Evolutionary conservation across 495 filamentous ascomycete species (phyloP), one percentile per base, ranked within the genome.

Genomic region (Filosporella fistucella): DNA sequence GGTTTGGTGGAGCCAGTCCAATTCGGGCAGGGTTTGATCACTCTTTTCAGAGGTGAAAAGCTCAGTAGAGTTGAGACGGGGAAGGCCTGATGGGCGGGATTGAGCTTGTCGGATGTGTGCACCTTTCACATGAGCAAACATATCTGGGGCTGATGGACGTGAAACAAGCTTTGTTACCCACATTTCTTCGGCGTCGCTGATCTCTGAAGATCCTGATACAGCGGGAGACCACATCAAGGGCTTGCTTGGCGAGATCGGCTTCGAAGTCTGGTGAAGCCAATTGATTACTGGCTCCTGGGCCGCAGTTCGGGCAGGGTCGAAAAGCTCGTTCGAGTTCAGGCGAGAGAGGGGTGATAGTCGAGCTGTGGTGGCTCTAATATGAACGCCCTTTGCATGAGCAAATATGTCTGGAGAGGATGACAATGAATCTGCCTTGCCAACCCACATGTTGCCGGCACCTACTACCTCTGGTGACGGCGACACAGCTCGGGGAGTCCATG

Each of bases 71-170:
- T 33, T 36, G 16, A 58, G 20, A 1, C 12, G 9, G 24, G 37
- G 42, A 33, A 51, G 38, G 32, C 14, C 11, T 6, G 42, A 5
- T 18, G 32, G 36, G 0, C 34, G 40, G 10, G 26, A 28, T 39
- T 30, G 2, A 13, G 24, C 1, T 6, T 32, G n/a, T 38, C 48
- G 49, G n/a, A 35, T 26, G 21, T 11, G 12, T 13, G 12, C 30
- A 35, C 6, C 17, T 38, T 43, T 45, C 18, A 51, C 17, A 36
- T 54, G 43, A 11, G 42, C 18, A 28, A 54, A 58, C 14, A 58
- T 23, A 34, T 45, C 38, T 21, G 45, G 24, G 12, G 42, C 35
- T 34, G 20, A 13, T 23, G 13, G 25, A 16, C 21, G 8, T 25
- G 41, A 42, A 20, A 11, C 2, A 12, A 13, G 26, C 9, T 11